Conservation (phyloP, 1,139 yeast genomes). For the Nakaseomyces nivariensis region DNA sequence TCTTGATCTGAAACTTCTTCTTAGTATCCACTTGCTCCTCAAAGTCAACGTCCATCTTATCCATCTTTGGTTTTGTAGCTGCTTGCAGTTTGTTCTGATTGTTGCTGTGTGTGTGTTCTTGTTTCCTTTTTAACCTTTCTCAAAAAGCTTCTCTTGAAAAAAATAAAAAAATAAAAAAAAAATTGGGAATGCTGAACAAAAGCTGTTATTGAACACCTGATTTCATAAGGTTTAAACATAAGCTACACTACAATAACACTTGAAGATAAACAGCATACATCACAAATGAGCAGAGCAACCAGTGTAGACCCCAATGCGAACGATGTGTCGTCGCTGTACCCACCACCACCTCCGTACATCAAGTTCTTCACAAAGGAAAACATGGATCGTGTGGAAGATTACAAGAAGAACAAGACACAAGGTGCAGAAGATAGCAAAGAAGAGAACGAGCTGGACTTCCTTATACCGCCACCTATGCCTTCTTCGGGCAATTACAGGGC, state of each 20-base stretch:
- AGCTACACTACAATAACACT: too few species aligned
- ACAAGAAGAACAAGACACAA: slow-evolving; percentile 12
- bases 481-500: slow-evolving; percentile 54
- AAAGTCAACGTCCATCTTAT: slow-evolving; percentile 19
- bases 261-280: not conserved
- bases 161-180: too few species aligned
- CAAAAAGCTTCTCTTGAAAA: too few species aligned
- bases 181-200: too few species aligned
- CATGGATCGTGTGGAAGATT: slow-evolving; percentile 32
- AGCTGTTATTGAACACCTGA: too few species aligned
- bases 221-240: too few species aligned
- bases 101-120: slow-evolving; percentile 10
- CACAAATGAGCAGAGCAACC: not conserved
- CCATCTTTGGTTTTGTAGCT: not conserved
- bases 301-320: not conserved
- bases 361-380: slow-evolving; percentile 60
- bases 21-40: slow-evolving; percentile 9
- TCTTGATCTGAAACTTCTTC: slow-evolving; percentile 59
- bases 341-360: slow-evolving; percentile 77
- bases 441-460: slow-evolving; percentile 36
- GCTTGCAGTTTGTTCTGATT: not conserved
- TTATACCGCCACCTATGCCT: slow-evolving; percentile 62
- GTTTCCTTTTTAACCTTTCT: not conserved
- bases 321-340: slow-evolving; percentile 52
- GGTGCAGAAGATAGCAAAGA: slow-evolving; percentile 6